Conservation (phyloP, 2,329 filamentous ascomycete species). For the Lachnellula subtilissima region DNA sequence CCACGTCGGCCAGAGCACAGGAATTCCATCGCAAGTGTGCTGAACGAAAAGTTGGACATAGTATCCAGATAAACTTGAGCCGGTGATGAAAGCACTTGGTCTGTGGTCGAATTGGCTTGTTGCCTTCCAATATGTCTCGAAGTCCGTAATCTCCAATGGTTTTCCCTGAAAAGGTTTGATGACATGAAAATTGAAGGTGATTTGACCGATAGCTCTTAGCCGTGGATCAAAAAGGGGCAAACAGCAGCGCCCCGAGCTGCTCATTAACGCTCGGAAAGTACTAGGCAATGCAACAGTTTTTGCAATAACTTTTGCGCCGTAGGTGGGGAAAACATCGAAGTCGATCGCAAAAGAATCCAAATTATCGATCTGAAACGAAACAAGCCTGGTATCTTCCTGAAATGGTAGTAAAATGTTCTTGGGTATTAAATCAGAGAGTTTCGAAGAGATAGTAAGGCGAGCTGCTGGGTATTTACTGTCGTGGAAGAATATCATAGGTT, state of each 20-base stretch:
- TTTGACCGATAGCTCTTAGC: slow-evolving; percentile 84
- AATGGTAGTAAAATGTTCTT: slow-evolving; percentile 94
- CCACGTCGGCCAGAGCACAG: slow-evolving; percentile 84
- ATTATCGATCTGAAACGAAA: slow-evolving; percentile 95
- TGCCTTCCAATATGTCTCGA: slow-evolving; percentile 98
- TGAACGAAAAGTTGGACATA: slow-evolving; percentile 91
- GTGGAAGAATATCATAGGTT: slow-evolving; percentile 90
- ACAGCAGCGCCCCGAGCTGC: slow-evolving; percentile 74
- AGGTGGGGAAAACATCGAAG: slow-evolving; percentile 96
- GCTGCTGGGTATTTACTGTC: slow-evolving; percentile 95
- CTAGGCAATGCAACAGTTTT: slow-evolving; percentile 88
- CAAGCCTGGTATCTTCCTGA: slow-evolving; percentile 88
- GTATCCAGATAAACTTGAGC: slow-evolving; percentile 91
- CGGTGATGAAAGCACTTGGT: slow-evolving; percentile 82
- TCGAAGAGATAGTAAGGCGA: slow-evolving; percentile 91
- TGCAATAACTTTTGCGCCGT: slow-evolving; percentile 94
- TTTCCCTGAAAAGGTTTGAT: slow-evolving; percentile 94
- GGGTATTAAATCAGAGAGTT: slow-evolving; percentile 90
- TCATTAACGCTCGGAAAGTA: slow-evolving; percentile 71
- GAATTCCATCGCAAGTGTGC: slow-evolving; percentile 79
- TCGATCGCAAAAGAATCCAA: slow-evolving; percentile 90
- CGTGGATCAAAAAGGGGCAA: slow-evolving; percentile 90
- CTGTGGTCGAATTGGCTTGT: slow-evolving; percentile 88
- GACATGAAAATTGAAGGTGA: slow-evolving; percentile 90
- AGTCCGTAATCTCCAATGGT: slow-evolving; percentile 93